A percentile compares a stretch with the other conserved stretches of the same genome.
These are phyloP conservation scores for Colletotrichum sojae DNA, from an alignment of 2,329 filamentous ascomycete species.

Conservation along the genomic window DNA sequence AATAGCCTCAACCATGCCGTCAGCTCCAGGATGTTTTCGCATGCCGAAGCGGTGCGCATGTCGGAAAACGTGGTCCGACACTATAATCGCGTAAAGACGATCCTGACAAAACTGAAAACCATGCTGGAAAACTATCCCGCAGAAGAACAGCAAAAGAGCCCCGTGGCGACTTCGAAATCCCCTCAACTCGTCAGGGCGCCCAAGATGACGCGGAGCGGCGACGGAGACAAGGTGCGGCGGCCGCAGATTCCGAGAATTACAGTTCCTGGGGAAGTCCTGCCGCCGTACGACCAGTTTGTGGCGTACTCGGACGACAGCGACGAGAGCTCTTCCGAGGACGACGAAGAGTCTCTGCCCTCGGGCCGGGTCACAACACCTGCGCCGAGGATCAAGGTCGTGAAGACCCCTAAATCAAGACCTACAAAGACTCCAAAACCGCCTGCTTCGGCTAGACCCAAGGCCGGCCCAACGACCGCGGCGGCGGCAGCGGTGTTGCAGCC, in stretches of 20 bases:
- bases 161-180: slow-evolving; percentile 64
- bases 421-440: slow-evolving; percentile 59
- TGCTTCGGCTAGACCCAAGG: slow-evolving; percentile 36
- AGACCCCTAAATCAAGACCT: slow-evolving; percentile 48
- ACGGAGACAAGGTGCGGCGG: slow-evolving; percentile 61
- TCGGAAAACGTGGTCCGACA: slow-evolving; percentile 74
- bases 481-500: slow-evolving; percentile 62
- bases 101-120: slow-evolving; percentile 70
- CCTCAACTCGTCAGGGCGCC: slow-evolving; percentile 65
- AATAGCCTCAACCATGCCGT: slow-evolving; percentile 68
- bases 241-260: slow-evolving; percentile 71
- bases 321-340: slow-evolving; percentile 66
- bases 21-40: slow-evolving; percentile 69
- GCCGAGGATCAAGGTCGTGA: slow-evolving; percentile 66
- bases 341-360: slow-evolving; percentile 30
- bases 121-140: slow-evolving; percentile 74
- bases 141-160: slow-evolving; percentile 66
- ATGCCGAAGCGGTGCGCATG: slow-evolving; percentile 75
- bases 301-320: slow-evolving; percentile 68
- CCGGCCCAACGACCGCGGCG: slow-evolving; percentile 45
- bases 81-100: slow-evolving; percentile 71
- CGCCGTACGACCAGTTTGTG: slow-evolving; percentile 76
- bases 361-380: slow-evolving; percentile 51
- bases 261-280: slow-evolving; percentile 76
- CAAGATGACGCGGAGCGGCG: slow-evolving; percentile 63